Evolutionary conservation across 2,329 filamentous ascomycete species (phyloP).

Genomic region (Monosporascus sp.): DNA sequence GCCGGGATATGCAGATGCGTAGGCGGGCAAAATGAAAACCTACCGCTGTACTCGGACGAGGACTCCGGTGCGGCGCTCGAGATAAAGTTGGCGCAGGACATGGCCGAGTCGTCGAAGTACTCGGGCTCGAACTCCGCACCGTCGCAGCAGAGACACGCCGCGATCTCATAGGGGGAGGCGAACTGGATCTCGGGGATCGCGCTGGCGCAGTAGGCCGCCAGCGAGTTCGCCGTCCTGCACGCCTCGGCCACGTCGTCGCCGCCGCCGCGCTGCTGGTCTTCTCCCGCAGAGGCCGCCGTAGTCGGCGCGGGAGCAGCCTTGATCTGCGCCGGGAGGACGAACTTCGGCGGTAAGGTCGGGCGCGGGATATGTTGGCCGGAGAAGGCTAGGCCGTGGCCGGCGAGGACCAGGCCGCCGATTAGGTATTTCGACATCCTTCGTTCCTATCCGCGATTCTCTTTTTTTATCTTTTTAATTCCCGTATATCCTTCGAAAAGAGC

Average conservation of each 20-base stretch:
- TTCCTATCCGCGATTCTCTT: background rate
- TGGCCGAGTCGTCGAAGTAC: constrained; percentile 4
- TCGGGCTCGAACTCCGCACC: constrained; percentile 1
- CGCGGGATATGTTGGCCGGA: background rate
- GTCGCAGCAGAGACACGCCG: constrained; percentile 7
- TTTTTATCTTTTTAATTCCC: background rate
- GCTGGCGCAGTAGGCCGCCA: background rate
- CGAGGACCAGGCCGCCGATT: background rate
- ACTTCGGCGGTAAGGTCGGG: background rate
- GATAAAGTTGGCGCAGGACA: constrained; percentile 3
- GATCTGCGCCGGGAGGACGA: background rate
- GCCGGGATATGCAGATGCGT: background rate
- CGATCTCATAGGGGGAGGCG: constrained; percentile 2
- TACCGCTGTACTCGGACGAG: constrained; percentile 3
- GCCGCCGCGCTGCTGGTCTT: background rate
- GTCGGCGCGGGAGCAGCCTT: background rate
- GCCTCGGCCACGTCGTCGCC: background rate
- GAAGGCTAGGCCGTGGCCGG: background rate
- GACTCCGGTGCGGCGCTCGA: background rate
- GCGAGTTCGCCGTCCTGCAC: background rate
- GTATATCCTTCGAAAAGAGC: too few species aligned
- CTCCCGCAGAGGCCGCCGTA: background rate
- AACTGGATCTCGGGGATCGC: constrained; percentile 1
- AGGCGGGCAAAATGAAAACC: background rate
- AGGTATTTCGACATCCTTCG: background rate